Evolutionary conservation across 352 stramenopile genomes (phyloP).

Genomic region (Phytophthora rubi): DNA sequence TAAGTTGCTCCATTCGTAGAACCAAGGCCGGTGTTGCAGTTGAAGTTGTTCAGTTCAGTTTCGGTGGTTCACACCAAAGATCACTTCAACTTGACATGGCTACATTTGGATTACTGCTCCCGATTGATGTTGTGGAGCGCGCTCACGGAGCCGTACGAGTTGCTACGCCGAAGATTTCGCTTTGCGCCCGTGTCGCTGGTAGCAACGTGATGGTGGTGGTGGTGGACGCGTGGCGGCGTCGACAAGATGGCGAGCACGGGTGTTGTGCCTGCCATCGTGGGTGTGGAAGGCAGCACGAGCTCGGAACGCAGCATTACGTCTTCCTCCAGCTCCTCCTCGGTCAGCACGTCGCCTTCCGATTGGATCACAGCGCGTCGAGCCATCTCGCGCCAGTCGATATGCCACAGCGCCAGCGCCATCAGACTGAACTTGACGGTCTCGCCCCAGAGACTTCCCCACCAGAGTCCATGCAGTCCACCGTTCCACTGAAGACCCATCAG

Average conservation of each 20-base stretch:
- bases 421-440: slow-evolving; percentile 78
- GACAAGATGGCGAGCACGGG: slow-evolving; percentile 66
- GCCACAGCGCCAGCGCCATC: slow-evolving; percentile 57
- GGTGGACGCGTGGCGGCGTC: slow-evolving; percentile 57
- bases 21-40: neutral
- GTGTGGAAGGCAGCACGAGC: slow-evolving; percentile 64
- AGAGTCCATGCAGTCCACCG: slow-evolving; percentile 65
- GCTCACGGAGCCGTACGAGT: slow-evolving; percentile 34
- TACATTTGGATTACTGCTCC: slow-evolving; percentile 26
- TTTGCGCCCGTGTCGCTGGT: slow-evolving; percentile 10
- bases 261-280: slow-evolving; percentile 62
- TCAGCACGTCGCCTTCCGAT: slow-evolving; percentile 57
- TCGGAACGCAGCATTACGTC: slow-evolving; percentile 67
- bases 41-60: slow-evolving; percentile 16
- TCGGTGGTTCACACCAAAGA: slow-evolving; percentile 15
- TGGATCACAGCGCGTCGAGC: slow-evolving; percentile 65
- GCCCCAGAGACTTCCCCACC: slow-evolving; percentile 77
- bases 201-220: slow-evolving; percentile 26
- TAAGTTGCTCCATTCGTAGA: slow-evolving; percentile 22
- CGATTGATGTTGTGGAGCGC: slow-evolving; percentile 25
- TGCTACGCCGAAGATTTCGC: slow-evolving; percentile 17
- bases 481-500: slow-evolving; percentile 57
- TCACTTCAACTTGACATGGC: slow-evolving; percentile 15
- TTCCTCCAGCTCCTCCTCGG: slow-evolving; percentile 56
- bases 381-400: slow-evolving; percentile 80